phyloP scores from a whole-genome alignment of 129 eudicot species.

The Arctium minus region DNA sequence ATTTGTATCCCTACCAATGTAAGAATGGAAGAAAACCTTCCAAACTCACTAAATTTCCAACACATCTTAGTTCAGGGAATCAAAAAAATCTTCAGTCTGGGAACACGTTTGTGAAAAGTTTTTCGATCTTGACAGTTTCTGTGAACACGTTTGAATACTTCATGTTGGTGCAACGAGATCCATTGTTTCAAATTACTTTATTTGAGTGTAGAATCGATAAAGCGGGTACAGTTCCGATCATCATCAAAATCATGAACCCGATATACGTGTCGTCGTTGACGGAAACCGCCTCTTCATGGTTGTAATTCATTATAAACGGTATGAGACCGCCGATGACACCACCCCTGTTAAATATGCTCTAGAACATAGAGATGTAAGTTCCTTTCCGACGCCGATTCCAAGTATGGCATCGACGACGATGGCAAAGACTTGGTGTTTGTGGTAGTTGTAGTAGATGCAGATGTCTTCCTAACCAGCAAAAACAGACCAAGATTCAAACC shows the following conservation, averaged over 20 bases:
- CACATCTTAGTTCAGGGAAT: no score
- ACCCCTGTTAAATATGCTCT: slow-evolving; percentile 90
- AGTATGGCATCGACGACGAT: slow-evolving; percentile 73
- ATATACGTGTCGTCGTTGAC: slow-evolving; percentile 97
- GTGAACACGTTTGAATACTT: slow-evolving; percentile 26
- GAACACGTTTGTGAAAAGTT: slow-evolving; percentile 42
- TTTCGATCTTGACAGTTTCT: slow-evolving; percentile 44
- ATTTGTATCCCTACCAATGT: no score
- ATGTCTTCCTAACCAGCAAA: slow-evolving; percentile 81
- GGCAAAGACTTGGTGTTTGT: slow-evolving; percentile 65
- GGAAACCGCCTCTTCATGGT: slow-evolving; percentile 50
- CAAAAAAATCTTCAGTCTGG: no score
- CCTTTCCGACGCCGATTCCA: slow-evolving; percentile 99
- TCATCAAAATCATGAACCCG: slow-evolving; percentile 91
- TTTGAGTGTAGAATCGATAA: no score
- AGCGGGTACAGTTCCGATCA: slow-evolving; percentile 32
- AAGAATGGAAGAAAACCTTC: no score
- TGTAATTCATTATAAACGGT: slow-evolving; percentile 63
- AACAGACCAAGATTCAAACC: slow-evolving; percentile 75
- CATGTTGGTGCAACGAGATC: no score
- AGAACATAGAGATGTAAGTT: slow-evolving; percentile 72
- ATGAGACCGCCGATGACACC: slow-evolving; percentile 95
- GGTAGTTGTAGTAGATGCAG: slow-evolving; percentile 84
- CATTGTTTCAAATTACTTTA: no score
- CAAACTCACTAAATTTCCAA: no score